A percentile compares a stretch with the other conserved stretches of the same genome.
Conservation (phyloP, 768 basidiomycete genomes). For the Goffeauzyma gilvescens region DNA sequence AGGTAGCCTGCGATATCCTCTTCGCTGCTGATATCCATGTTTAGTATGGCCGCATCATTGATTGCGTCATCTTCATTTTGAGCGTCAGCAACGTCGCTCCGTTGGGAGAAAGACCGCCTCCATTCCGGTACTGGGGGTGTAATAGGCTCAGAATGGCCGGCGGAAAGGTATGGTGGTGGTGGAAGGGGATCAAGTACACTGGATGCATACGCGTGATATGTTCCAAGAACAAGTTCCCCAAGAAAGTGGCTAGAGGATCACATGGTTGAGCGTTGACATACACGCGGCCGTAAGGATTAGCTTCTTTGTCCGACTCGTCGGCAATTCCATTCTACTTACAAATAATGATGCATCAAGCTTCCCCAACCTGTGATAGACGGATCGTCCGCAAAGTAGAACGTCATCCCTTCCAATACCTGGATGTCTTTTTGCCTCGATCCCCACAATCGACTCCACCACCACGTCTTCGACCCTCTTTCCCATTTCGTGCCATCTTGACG, state of each 20-base stretch:
- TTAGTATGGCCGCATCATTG: not conserved
- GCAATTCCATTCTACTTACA: no score
- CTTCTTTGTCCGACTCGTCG: no score
- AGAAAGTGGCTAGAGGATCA: conserved; percentile 3
- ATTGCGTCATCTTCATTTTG: not conserved
- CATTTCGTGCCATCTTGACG: not conserved
- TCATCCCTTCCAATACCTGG: not conserved
- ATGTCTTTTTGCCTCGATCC: not conserved
- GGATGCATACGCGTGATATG: conserved; percentile 3
- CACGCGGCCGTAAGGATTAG: not conserved
- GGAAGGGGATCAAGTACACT: no score
- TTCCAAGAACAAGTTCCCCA: conserved; percentile 6
- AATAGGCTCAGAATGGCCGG: not conserved
- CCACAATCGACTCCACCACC: not conserved
- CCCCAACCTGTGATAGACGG: conserved; percentile 7
- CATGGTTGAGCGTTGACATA: not conserved
- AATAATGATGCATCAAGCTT: conserved; percentile 11
- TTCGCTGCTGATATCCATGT: not conserved
- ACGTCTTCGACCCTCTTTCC: not conserved
- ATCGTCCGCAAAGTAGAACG: conserved; percentile 10
- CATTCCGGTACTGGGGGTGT: not conserved
- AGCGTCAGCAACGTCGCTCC: not conserved
- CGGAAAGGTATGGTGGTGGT: no score
- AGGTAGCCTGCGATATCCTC: not conserved
- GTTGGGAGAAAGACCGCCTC: not conserved